Evolutionary conservation across 148 eudicot species (phyloP).

Genomic region (Amaranthus cruentus): DNA sequence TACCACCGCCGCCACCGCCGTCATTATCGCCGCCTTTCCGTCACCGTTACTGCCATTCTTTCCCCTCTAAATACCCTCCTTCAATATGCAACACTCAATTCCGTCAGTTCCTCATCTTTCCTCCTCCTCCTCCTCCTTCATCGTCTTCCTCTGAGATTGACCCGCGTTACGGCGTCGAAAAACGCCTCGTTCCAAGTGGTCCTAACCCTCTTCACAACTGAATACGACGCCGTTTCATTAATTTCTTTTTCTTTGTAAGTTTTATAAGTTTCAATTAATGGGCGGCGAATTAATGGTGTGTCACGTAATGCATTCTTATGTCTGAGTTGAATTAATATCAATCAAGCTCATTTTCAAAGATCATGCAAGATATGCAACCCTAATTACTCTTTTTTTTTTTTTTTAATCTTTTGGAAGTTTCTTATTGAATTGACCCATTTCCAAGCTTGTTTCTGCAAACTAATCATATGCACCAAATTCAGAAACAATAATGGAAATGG

Average conservation of each 20-base stretch:
- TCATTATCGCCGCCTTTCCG: slow-evolving; percentile 9
- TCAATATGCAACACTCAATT: slow-evolving; percentile 28
- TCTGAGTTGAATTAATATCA: too few species aligned
- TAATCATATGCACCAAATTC: not conserved
- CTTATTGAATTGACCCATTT: slow-evolving; percentile 32
- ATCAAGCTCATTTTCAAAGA: not conserved
- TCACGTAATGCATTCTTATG: slow-evolving; percentile 1
- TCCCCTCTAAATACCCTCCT: slow-evolving; percentile 34
- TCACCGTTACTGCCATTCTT: slow-evolving; percentile 29
- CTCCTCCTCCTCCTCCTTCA: slow-evolving; percentile 23
- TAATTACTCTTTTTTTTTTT: slow-evolving; percentile 8
- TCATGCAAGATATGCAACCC: not conserved
- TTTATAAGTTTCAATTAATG: not conserved
- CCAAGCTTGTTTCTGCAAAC: slow-evolving; percentile 55
- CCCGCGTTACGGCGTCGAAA: slow-evolving; percentile 75
- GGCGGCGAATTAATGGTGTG: not conserved
- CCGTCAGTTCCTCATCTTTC: slow-evolving; percentile 28
- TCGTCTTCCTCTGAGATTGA: slow-evolving; percentile 43
- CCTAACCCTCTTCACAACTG: slow-evolving; percentile 93
- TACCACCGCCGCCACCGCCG: slow-evolving; percentile 7
- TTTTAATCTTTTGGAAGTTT: slow-evolving; percentile 1
- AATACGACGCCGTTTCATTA: slow-evolving; percentile 4
- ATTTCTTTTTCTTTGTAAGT: not conserved
- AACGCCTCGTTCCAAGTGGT: slow-evolving; percentile 85
- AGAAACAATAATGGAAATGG: slow-evolving; percentile 70